Conservation (phyloP, 2,329 filamentous ascomycete genomes). For the Curvularia sp. region DNA sequence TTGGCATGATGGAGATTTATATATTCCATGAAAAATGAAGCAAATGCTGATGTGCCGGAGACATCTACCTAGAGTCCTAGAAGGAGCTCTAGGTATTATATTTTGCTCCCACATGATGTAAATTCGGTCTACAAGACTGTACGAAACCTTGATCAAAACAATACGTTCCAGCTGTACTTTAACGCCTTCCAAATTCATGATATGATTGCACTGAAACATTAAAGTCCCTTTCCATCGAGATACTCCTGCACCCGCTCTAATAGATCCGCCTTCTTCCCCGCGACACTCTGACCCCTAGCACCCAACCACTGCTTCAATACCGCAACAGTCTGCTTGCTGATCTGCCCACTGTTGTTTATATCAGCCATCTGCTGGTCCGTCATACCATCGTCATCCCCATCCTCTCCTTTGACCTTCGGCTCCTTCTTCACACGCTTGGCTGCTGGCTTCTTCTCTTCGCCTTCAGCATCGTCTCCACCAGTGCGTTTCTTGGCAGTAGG, state of each 20-base stretch:
- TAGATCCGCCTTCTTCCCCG: slow-evolving; percentile 49
- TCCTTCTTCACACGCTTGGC: slow-evolving; percentile 41
- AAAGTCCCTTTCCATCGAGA: slow-evolving; percentile 43
- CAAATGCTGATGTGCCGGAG: not conserved
- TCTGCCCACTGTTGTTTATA: slow-evolving; percentile 52
- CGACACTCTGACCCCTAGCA: slow-evolving; percentile 30
- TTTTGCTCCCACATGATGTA: too few relatives aligned
- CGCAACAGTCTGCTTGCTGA: slow-evolving; percentile 52
- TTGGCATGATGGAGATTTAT: not conserved
- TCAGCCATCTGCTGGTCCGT: slow-evolving; percentile 55
- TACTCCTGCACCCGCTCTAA: slow-evolving; percentile 47
- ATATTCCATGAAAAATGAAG: not conserved
- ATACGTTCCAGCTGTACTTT: not conserved
- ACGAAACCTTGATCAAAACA: not conserved
- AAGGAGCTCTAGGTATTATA: too few relatives aligned
- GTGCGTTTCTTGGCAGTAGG: slow-evolving; percentile 54
- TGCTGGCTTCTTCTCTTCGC: slow-evolving; percentile 30
- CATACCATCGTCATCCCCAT: slow-evolving; percentile 35
- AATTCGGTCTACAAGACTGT: not conserved
- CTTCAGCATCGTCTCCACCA: slow-evolving; percentile 15
- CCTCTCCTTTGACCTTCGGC: slow-evolving; percentile 31
- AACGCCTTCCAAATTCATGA: not conserved
- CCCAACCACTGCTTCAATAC: slow-evolving; percentile 44
- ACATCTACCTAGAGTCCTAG: too few relatives aligned
- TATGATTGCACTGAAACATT: not conserved